Conservation (phyloP, 768 basidiomycete species). For the Strobilomyces echinocephalus region DNA sequence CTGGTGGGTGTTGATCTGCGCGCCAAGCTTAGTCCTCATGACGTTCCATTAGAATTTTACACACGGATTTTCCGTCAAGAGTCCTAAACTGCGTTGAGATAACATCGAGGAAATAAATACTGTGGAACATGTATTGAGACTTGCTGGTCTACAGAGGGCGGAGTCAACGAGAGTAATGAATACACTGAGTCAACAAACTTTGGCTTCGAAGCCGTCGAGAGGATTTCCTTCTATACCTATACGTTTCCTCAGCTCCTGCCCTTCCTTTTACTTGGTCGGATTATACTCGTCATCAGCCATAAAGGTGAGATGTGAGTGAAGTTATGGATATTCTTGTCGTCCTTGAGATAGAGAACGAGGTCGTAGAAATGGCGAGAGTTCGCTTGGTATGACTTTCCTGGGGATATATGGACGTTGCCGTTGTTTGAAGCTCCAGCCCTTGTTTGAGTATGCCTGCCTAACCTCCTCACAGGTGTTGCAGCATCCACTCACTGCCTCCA, state of each 20-base stretch:
- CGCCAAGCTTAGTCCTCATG: slow-evolving; percentile 4
- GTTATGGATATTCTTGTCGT: slow-evolving; percentile 85
- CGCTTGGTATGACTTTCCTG: slow-evolving; percentile 92
- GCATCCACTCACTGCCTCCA: slow-evolving; percentile 71
- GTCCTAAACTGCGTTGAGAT: slow-evolving; percentile 92
- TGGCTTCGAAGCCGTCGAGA: slow-evolving; percentile 59
- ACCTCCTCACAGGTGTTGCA: slow-evolving; percentile 98
- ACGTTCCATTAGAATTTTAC: slow-evolving; percentile 19
- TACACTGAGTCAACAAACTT: slow-evolving; percentile 36
- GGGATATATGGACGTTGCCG: slow-evolving; percentile 92
- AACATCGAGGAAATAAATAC: slow-evolving; percentile 99
- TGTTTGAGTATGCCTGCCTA: slow-evolving; percentile 79
- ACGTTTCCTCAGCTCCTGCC: slow-evolving; percentile 60
- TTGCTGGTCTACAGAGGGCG: slow-evolving; percentile 53
- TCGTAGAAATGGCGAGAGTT: slow-evolving; percentile 76
- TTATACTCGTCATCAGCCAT: slow-evolving; percentile 78
- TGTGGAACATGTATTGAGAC: slow-evolving; percentile 92
- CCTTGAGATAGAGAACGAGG: slow-evolving; percentile 90
- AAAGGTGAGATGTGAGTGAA: slow-evolving; percentile 87
- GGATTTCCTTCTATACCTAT: slow-evolving; percentile 76
- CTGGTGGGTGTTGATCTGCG: slow-evolving; percentile 81
- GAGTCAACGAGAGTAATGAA: slow-evolving; percentile 1
- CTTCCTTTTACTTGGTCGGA: slow-evolving; percentile 55
- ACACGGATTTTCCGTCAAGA: slow-evolving; percentile 65
- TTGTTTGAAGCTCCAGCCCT: slow-evolving; percentile 94